Percentiles rank a stretch among this genome's conserved stretches.
phyloP scores from a whole-genome alignment of 2,329 filamentous ascomycete species.

The Mycosphaerella arachidis region DNA sequence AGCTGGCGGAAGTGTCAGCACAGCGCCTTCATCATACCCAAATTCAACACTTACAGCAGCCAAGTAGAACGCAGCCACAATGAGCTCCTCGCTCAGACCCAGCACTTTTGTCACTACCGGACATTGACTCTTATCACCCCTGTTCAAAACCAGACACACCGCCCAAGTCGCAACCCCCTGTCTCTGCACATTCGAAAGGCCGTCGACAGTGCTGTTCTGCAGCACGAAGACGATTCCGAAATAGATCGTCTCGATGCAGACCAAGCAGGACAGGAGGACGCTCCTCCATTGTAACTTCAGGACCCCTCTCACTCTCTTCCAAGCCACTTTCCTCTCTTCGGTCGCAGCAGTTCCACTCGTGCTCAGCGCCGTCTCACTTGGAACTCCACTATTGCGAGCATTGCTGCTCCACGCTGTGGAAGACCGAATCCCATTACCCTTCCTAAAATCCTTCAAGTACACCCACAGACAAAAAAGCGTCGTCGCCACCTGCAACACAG shows the following conservation, averaged over 20 bases:
- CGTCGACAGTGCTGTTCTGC: slow-evolving; percentile 57
- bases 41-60: slow-evolving; percentile 44
- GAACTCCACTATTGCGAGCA: background rate
- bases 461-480: slow-evolving; percentile 36
- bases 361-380: slow-evolving; percentile 4
- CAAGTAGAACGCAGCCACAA: slow-evolving; percentile 68
- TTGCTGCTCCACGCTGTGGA: background rate
- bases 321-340: slow-evolving; percentile 30
- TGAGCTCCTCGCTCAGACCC: slow-evolving; percentile 55
- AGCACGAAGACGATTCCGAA: slow-evolving; percentile 77
- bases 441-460: slow-evolving; percentile 25
- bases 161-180: slow-evolving; percentile 60
- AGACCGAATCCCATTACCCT: background rate
- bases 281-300: slow-evolving; percentile 79
- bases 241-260: slow-evolving; percentile 75
- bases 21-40: background rate
- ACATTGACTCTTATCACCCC: slow-evolving; percentile 62
- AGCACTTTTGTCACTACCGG: slow-evolving; percentile 52
- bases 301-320: slow-evolving; percentile 69
- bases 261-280: slow-evolving; percentile 72
- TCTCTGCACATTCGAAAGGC: slow-evolving; percentile 43
- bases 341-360: background rate
- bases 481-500: slow-evolving; percentile 34
- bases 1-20: slow-evolving; percentile 45
- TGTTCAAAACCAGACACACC: slow-evolving; percentile 53